These are phyloP conservation scores for Luffa aegyptiaca DNA, from an alignment of 306 rosid species.

Conservation along the genomic window DNA sequence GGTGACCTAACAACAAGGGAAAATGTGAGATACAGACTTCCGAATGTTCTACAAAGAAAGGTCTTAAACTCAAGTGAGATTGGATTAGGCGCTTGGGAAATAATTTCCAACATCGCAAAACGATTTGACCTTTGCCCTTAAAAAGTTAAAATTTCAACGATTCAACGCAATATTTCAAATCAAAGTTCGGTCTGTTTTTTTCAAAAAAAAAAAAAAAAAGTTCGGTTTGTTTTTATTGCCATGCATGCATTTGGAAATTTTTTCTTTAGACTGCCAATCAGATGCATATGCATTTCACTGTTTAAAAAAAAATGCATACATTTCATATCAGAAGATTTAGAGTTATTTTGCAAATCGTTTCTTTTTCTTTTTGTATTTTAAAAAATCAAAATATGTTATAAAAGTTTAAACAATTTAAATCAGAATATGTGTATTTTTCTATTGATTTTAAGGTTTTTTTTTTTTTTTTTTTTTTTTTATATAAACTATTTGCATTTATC, in stretches of 20 bases:
- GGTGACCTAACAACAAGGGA: slow-evolving; percentile 56
- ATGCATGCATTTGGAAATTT: neutral
- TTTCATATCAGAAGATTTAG: no score
- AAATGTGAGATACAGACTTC: neutral
- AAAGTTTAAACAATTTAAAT: no score
- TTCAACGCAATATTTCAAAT: neutral
- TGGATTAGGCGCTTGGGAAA: neutral
- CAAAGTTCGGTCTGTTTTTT: neutral
- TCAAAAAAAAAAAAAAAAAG: no score
- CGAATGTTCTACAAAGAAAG: neutral
- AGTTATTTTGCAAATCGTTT: no score
- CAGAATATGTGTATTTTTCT: neutral
- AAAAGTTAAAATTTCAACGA: neutral
- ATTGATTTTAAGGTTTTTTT: neutral
- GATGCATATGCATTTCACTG: neutral
- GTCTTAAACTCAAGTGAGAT: neutral
- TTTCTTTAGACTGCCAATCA: neutral
- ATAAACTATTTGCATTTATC: no score
- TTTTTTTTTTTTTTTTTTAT: no score
- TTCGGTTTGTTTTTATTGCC: neutral
- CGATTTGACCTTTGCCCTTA: neutral
- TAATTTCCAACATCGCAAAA: neutral
- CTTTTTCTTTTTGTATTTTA: no score
- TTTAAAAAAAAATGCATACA: no score
- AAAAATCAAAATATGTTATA: neutral